These are phyloP conservation scores for Microdochium bolleyi DNA, from an alignment of 2,329 filamentous ascomycete species.

Conservation along the genomic window DNA sequence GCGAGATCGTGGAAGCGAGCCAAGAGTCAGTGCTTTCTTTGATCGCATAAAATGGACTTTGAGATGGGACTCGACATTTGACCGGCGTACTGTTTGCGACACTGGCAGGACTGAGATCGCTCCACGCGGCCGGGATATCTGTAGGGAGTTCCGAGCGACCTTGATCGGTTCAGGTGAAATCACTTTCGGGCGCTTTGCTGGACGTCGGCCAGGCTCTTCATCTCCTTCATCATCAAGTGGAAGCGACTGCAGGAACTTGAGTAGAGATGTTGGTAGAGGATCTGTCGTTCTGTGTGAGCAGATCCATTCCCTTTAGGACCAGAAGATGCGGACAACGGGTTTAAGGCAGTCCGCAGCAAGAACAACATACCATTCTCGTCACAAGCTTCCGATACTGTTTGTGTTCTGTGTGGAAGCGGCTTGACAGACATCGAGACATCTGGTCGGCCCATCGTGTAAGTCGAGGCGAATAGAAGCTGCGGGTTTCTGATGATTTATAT, in stretches of 20 bases:
- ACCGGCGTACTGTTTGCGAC: conserved; percentile 1
- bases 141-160: conserved; percentile 9
- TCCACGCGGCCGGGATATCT: not conserved
- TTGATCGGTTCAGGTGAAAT: conserved; percentile 10
- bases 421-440: not conserved
- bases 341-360: too few species aligned
- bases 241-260: conserved; percentile 1
- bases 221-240: not conserved
- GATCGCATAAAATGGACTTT: not conserved
- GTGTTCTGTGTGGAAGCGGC: not conserved
- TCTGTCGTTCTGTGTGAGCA: conserved; percentile 2
- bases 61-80: conserved; percentile 8
- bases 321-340: too few species aligned
- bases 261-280: conserved; percentile 4
- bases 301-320: too few species aligned
- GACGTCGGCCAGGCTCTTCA: conserved; percentile 3
- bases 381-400: not conserved
- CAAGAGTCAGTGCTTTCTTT: not conserved
- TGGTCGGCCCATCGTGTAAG: not conserved
- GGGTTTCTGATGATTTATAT: not conserved
- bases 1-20: not conserved
- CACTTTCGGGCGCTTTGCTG: conserved; percentile 11
- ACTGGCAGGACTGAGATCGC: not conserved
- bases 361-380: not conserved
- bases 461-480: not conserved